phyloP scores from a whole-genome alignment of 2,329 filamentous ascomycete species.

The Gaeumannomyces sp. region DNA sequence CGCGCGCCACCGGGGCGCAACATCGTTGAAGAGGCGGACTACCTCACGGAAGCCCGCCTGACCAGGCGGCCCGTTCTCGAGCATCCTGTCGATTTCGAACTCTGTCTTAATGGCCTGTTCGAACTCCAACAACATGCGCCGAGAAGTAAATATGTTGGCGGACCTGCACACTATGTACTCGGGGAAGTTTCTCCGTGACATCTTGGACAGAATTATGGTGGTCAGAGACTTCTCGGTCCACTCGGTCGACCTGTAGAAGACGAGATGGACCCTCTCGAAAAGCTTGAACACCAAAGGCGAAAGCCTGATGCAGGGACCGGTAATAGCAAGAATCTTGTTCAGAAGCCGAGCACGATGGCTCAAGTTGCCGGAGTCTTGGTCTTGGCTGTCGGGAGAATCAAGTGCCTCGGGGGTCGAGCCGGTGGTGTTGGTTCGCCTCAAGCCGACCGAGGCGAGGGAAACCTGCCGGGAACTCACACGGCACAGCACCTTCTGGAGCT shows the following conservation, averaged over 20 bases:
- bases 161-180: conserved; percentile 86
- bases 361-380: conserved; percentile 53
- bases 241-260: conserved; percentile 92
- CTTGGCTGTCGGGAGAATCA: conserved; percentile 19
- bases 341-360: conserved; percentile 58
- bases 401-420: not conserved
- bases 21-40: conserved; percentile 62
- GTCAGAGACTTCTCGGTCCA: conserved; percentile 98
- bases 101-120: conserved; percentile 81
- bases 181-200: conserved; percentile 81
- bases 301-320: conserved; percentile 79
- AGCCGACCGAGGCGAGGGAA: conserved; percentile 63
- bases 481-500: conserved; percentile 69
- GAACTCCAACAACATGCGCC: conserved; percentile 74
- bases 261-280: conserved; percentile 89
- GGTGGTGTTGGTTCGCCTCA: conserved; percentile 40
- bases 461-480: conserved; percentile 67
- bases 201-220: conserved; percentile 88
- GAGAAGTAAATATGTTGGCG: conserved; percentile 77
- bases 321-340: conserved; percentile 67
- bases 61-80: conserved; percentile 69
- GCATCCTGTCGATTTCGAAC: conserved; percentile 69
- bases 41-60: conserved; percentile 61
- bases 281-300: conserved; percentile 67
- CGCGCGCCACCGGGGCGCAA: conserved; percentile 75